Evolutionary conservation across 1,284 basidiomycete species (phyloP).

Genomic region (Leccinum subrobustum): DNA sequence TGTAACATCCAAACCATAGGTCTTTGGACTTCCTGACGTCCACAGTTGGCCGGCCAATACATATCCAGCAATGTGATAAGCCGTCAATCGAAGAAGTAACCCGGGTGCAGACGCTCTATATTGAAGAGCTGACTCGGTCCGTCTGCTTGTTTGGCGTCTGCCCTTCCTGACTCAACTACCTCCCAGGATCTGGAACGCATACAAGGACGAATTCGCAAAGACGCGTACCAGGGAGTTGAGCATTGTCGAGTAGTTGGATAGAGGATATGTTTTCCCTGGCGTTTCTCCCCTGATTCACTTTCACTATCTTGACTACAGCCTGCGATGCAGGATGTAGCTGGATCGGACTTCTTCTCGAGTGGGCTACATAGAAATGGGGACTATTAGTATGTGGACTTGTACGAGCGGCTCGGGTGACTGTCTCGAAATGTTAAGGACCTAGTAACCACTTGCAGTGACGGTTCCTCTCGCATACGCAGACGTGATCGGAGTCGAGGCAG

Average conservation of each 20-base stretch:
- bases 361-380: neutral
- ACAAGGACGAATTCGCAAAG: conserved; percentile 87
- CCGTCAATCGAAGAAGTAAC: conserved; percentile 82
- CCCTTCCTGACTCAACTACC: neutral
- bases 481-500: no score
- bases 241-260: conserved; percentile 58
- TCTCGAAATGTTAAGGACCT: neutral
- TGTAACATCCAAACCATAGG: neutral
- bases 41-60: conserved; percentile 85
- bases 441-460: no score
- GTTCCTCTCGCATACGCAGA: neutral
- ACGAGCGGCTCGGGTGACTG: neutral
- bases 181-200: conserved; percentile 87
- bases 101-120: conserved; percentile 83
- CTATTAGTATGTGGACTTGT: neutral
- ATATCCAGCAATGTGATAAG: conserved; percentile 73
- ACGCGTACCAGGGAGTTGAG: conserved; percentile 68
- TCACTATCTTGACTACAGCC: neutral
- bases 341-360: neutral
- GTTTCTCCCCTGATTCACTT: neutral
- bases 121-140: conserved; percentile 86
- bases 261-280: neutral
- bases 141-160: conserved; percentile 18
- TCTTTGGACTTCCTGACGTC: neutral
- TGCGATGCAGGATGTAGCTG: neutral